Evolutionary conservation across 1,139 yeast species (phyloP), one percentile per base, ranked within the genome.

Genomic region (Hansenula sp.): DNA sequence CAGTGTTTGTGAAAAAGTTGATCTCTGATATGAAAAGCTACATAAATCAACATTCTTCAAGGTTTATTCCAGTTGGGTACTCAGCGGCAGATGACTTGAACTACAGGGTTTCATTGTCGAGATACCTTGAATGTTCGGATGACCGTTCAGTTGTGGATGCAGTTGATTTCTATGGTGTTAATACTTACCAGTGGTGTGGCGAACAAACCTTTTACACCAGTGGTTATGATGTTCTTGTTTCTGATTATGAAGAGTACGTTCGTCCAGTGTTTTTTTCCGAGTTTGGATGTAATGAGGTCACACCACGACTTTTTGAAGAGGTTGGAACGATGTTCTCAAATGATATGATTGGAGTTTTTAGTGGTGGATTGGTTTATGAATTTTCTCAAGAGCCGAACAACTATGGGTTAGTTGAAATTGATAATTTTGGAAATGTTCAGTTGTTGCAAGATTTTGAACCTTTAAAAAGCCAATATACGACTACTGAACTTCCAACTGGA

Each of bases 181-280:
- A 93, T 63, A 84, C 96, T 1, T 93, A 93, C 63, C 96, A 90
- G 62, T 93, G 99, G 99, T 93, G 99, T 68, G 99, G 99, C 6
- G 77, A 79, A 40, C 93, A 88, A 56, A 83, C 94, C 3, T 86
- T 87, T 63, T 68, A 79, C 48, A 72, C 85, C 11, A 84, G 96
- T 55, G 99, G 98, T 1, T 93, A 89, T 63, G 77, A 84, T 54
- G 67, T 72, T 31, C 76, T 91, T 47, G 91, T 88, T 17, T 72
- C 76, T 43, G 90, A 86, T 53, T 93, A 89, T 61, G 60, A 67
- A 33, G 74, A 76, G 38, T 88, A 78, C 58, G 66, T 88, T 1
- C 77, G 80, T 50, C 99, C 99, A 2, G 74, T 93, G 1, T 84
- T 93, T 63, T 78, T 93, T 48, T 88, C 97, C 3, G 99, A 93